Evolutionary conservation across 768 basidiomycete genomes (phyloP), one percentile per base, ranked within the genome.

Genomic region (Leucocoprinus leucothites): DNA sequence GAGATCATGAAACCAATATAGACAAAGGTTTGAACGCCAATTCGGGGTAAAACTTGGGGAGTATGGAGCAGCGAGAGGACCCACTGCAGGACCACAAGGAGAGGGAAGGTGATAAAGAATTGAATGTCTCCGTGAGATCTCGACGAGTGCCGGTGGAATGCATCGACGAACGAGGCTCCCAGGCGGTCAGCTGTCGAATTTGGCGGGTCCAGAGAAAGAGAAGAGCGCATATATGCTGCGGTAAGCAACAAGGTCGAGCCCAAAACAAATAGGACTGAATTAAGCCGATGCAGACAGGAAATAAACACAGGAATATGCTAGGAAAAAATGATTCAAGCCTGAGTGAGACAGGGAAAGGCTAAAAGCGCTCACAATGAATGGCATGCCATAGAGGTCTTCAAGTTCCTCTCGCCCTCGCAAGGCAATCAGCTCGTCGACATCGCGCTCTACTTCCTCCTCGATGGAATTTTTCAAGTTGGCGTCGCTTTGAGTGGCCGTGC

Each of bases 291-390:
- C 51, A 94, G 74, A 63, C 84, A 87, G 7, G 85, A 82, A 18
- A 94, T 78, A 64, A 92, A 88, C 2, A 89, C 83, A 0, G 91
- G 91, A 26, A 94, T 89, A 58, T 77, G 77, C 89, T 89, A 62
- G 19, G 36, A 53, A 26, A 35, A 34, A 46, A 11, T 7, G 16
- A 18, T 42, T 55, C 55, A 58, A 61, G 19, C n/a, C 41, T 58
- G n/a, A 51, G 36, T 26, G 36, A 24, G 18, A 42, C 46, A 44
- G 36, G 28, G 48, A 53, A 41, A 48, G 5, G 11, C 31, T n/a
- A 43, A 11, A 11, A 42, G 45, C 11, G 83, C 86, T 60, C 67
- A 91, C 89, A 44, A 93, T 83, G 36, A 87, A 75, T 2, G 91
- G 87, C n/a, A 88, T 68, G 1, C 91, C 91, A 62, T 90, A 92